A percentile compares a stretch with the other conserved stretches of the same genome.
phyloP scores from a whole-genome alignment of 768 basidiomycete genomes.

The Solioccasus polychromus region DNA sequence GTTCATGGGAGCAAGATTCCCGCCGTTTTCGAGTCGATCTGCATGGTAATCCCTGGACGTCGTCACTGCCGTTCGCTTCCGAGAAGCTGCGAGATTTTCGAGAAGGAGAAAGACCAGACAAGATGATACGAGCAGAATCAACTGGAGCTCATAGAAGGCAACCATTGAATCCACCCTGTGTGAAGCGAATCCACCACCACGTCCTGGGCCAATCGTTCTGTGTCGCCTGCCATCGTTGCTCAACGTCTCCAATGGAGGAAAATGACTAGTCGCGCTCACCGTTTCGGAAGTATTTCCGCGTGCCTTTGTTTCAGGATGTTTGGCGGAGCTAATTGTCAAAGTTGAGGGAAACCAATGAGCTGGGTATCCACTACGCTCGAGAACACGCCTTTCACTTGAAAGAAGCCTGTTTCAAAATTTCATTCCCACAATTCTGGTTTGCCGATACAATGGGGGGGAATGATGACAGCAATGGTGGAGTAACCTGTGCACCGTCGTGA shows the following conservation, averaged over 20 bases:
- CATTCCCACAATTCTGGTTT: slow-evolving; percentile 16
- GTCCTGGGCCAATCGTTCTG: not conserved
- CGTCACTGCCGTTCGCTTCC: slow-evolving; percentile 16
- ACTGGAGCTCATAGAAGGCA: slow-evolving; percentile 42
- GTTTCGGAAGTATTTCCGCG: slow-evolving; percentile 5
- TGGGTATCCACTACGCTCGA: not conserved
- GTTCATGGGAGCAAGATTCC: slow-evolving; percentile 16
- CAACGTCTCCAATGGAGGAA: not conserved
- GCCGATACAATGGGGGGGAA: too few relatives aligned
- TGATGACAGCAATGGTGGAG: slow-evolving; percentile 12
- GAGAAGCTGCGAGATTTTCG: slow-evolving; percentile 31
- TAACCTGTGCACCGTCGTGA: slow-evolving; percentile 1
- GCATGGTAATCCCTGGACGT: slow-evolving; percentile 24
- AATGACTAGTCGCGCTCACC: slow-evolving; percentile 5
- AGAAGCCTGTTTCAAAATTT: not conserved
- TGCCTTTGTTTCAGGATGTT: too few relatives aligned
- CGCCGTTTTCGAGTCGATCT: slow-evolving; percentile 33
- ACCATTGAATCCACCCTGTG: slow-evolving; percentile 14
- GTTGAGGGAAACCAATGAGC: too few relatives aligned
- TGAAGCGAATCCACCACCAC: not conserved
- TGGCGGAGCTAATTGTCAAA: too few relatives aligned
- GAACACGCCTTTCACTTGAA: not conserved
- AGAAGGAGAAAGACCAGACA: slow-evolving; percentile 36
- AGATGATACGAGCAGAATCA: slow-evolving; percentile 33
- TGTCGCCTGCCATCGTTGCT: not conserved